Percentiles rank a stretch among this genome's conserved stretches.
phyloP scores from a whole-genome alignment of 2,329 filamentous ascomycete genomes.

The Penicillium sp. region DNA sequence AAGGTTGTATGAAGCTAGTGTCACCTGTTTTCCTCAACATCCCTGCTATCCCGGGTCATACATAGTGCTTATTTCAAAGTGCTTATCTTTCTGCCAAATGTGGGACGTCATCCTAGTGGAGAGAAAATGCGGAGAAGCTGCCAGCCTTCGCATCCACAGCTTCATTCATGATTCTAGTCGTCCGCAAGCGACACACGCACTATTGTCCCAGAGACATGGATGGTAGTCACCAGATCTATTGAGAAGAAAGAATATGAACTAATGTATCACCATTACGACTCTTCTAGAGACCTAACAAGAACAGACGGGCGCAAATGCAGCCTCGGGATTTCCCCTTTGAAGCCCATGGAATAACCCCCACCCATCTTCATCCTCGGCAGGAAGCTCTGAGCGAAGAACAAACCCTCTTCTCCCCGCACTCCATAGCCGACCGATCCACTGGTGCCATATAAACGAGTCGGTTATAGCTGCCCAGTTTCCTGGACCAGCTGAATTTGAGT shows the following conservation, averaged over 20 bases:
- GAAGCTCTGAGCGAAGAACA: not conserved
- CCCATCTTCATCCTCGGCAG: slow-evolving; percentile 10
- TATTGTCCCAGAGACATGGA: not conserved
- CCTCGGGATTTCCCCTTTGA: not conserved
- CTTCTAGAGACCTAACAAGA: not conserved
- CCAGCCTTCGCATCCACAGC: not conserved
- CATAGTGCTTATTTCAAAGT: not conserved
- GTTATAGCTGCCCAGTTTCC: not conserved
- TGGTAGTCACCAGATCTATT: not conserved
- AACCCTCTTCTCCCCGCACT: slow-evolving; percentile 9
- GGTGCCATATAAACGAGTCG: not conserved
- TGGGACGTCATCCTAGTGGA: slow-evolving; percentile 3
- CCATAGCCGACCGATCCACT: not conserved
- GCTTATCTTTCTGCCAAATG: not conserved
- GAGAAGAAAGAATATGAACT: not conserved
- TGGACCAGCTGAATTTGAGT: not conserved
- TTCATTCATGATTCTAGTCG: not conserved
- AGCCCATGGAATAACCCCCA: not conserved
- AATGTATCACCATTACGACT: not conserved
- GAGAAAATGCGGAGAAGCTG: slow-evolving; percentile 12
- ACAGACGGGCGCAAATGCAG: not conserved
- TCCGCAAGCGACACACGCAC: not conserved
- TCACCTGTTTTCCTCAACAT: not conserved
- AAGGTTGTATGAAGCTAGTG: not conserved
- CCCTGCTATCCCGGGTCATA: not conserved